Evolutionary conservation across 169 alveolate genomes (phyloP).

Genomic region (Babesia bovis): DNA sequence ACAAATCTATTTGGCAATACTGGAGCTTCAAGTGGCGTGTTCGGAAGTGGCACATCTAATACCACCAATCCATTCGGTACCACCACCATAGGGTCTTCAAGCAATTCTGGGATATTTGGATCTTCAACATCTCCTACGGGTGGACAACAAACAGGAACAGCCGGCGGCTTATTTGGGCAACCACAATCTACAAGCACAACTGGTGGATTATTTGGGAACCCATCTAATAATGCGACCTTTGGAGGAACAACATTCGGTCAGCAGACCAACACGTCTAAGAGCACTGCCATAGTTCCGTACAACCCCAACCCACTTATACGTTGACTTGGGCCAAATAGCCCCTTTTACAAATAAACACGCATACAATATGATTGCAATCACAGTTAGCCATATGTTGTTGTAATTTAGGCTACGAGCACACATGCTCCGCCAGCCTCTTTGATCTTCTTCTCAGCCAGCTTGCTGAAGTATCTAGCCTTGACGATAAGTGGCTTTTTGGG

Average conservation of each 20-base stretch:
- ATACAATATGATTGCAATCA: constrained; percentile 1
- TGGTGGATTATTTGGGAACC: constrained; percentile 7
- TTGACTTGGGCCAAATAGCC: neutral
- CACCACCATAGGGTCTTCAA: too few species aligned
- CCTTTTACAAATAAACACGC: neutral
- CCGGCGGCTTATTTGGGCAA: constrained; percentile 9
- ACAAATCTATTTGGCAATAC: neutral
- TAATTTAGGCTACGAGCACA: constrained; percentile 88
- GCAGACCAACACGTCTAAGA: constrained; percentile 10
- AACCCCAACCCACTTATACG: constrained; percentile 32
- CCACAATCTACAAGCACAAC: neutral
- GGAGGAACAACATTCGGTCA: constrained; percentile 21
- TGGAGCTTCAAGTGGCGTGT: constrained; percentile 19
- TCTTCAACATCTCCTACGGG: too few species aligned
- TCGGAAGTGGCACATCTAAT: too few species aligned
- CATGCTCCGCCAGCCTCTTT: constrained; percentile 96
- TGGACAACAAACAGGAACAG: too few species aligned
- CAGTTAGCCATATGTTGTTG: constrained; percentile 1
- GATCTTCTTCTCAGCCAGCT: constrained; percentile 96
- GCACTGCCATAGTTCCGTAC: constrained; percentile 49
- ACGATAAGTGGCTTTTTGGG: constrained; percentile 93
- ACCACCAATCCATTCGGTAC: constrained; percentile 18
- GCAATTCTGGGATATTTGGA: too few species aligned
- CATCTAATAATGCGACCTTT: neutral
- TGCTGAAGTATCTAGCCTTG: constrained; percentile 95